A percentile compares a stretch with the other conserved stretches of the same genome.
These are phyloP conservation scores for Basipetospora chlamydospora DNA, from an alignment of 2,329 filamentous ascomycete species.

Conservation along the genomic window DNA sequence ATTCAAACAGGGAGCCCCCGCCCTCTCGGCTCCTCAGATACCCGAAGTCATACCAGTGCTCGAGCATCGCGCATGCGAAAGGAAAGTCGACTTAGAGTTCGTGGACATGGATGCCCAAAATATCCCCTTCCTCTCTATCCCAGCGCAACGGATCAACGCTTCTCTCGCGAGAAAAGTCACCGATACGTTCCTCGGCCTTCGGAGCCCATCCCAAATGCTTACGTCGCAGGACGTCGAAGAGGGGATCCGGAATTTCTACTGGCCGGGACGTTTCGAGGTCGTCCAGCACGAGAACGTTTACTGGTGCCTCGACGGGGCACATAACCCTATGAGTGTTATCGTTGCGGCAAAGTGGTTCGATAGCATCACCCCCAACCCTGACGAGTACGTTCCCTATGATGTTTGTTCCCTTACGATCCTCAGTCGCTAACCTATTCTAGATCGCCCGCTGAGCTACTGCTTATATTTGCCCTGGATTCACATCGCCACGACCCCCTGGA, in stretches of 20 bases:
- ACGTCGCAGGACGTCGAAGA: not conserved
- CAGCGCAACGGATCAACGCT: not conserved
- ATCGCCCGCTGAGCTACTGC: not conserved
- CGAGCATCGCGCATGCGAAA: not conserved
- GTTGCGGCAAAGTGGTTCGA: not conserved
- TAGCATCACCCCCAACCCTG: not conserved
- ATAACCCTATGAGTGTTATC: not conserved
- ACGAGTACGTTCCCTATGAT: not conserved
- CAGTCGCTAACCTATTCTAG: not conserved
- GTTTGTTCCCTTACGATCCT: not conserved
- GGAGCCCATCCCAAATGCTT: not conserved
- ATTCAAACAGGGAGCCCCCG: not conserved
- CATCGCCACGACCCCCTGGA: not conserved
- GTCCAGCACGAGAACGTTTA: not conserved
- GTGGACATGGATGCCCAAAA: not conserved
- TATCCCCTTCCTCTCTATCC: not conserved
- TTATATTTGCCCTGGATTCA: not conserved
- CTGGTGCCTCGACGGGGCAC: not conserved
- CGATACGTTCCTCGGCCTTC: not conserved
- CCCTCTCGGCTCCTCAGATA: not conserved
- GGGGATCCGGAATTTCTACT: not conserved
- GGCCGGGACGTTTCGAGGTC: not conserved
- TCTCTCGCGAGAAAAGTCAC: not conserved
- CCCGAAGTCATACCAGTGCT: not conserved
- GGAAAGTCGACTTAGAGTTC: not conserved